Evolutionary conservation across 768 basidiomycete species (phyloP), one percentile per base, ranked within the genome.

Genomic region (Lepiota brunneoincarnata): DNA sequence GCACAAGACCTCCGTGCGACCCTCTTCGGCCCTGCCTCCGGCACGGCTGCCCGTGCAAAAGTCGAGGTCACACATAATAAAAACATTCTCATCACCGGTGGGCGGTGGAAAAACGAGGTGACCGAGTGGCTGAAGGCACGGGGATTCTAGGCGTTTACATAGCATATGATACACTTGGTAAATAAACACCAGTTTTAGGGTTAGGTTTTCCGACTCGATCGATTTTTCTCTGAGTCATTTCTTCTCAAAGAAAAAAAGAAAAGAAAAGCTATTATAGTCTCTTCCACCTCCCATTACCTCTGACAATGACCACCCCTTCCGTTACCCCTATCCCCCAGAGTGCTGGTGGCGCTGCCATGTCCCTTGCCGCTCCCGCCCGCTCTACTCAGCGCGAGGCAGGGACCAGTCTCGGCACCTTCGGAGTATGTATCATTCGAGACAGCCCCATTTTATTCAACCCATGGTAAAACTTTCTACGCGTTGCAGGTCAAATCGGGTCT

Each of bases 401-500:
- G 48, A 80, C 79, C 65, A 86, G 76, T 57, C 68, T 88, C 42
- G 88, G 87, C 21, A 89, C 89, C 3, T 91, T 89, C 64, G 84
- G 83, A 26, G 88, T 88, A 64, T 49, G 77, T 64, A 26, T 46
- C 24, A 42, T 6, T 55, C 53, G 54, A 20, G 59, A 47, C 45
- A 37, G 42, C 39, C 39, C 48, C 43, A 58, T 35, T 44, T 60
- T 44, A 41, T 44, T 37, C 53, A 50, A 17, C 35, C 45, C 2
- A 45, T 41, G 39, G 35, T 31, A 47, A 20, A 39, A 40, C 21
- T 44, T 28, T 36, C 51, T 49, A 21, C 36, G 31, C 59, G 52
- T 23, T 35, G 54, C 49, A 91, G 89, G 93, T 95, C 64, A 95
- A 95, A 72, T 91, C 91, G 20, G 94, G 93, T 55, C 77, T 98